Conservation (phyloP, 305 asterid species). For the Fraxinus xanthoxyloides region DNA sequence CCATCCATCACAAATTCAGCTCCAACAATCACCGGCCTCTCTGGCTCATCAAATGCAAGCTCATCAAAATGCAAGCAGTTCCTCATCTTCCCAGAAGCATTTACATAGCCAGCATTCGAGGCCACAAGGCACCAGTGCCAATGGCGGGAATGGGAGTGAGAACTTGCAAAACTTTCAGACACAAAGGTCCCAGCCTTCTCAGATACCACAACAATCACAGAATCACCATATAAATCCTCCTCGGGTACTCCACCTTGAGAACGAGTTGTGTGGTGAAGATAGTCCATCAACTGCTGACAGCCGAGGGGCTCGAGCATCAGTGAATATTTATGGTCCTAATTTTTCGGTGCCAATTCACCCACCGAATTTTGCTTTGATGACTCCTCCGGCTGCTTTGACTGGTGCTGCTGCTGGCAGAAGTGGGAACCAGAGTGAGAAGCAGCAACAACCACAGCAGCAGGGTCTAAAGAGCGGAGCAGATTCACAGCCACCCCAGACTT, state of each 20-base stretch:
- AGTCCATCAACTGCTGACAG: slow-evolving; percentile 59
- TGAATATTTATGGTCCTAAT: slow-evolving; percentile 67
- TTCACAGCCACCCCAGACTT: slow-evolving; percentile 36
- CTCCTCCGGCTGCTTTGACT: slow-evolving; percentile 49
- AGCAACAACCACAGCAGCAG: slow-evolving; percentile 37
- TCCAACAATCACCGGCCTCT: slow-evolving; percentile 39
- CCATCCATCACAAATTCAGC: slow-evolving; percentile 75
- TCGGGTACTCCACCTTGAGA: slow-evolving; percentile 52
- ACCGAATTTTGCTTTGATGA: slow-evolving; percentile 62
- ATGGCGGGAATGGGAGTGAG: slow-evolving; percentile 38
- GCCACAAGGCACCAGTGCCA: slow-evolving; percentile 31
- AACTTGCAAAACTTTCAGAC: slow-evolving; percentile 48
- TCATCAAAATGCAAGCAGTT: slow-evolving; percentile 55
- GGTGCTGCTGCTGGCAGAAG: slow-evolving; percentile 22
- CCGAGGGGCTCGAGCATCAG: slow-evolving; percentile 53
- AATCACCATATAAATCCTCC: slow-evolving; percentile 40
- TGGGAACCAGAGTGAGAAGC: slow-evolving; percentile 36
- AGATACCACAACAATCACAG: slow-evolving; percentile 38
- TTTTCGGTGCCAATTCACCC: slow-evolving; percentile 67
- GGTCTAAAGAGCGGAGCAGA: slow-evolving; percentile 53
- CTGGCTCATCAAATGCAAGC: slow-evolving; percentile 49
- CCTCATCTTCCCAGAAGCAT: slow-evolving; percentile 77
- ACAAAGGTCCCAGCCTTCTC: slow-evolving; percentile 45
- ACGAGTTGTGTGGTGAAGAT: slow-evolving; percentile 59
- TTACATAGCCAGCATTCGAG: slow-evolving; percentile 55